These are phyloP conservation scores for Colletotrichum brevisporum DNA, from an alignment of 2,329 filamentous ascomycete genomes.

Conservation along the genomic window DNA sequence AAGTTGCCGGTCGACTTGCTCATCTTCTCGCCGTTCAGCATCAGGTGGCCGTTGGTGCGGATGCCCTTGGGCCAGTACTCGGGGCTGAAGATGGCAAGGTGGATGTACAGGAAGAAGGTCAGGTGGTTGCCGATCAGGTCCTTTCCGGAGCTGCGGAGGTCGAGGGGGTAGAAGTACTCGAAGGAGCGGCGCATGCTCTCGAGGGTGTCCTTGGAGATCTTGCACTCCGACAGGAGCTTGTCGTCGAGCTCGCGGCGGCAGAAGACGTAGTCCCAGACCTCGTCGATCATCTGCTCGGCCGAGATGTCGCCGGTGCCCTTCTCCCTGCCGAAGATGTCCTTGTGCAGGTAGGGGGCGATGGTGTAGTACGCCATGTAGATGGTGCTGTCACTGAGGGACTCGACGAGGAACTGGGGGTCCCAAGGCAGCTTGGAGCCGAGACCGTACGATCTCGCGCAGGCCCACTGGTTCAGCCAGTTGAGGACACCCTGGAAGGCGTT, in stretches of 20 bases:
- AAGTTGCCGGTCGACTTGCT: constrained; percentile 98
- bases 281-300: constrained; percentile 91
- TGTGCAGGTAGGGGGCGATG: constrained; percentile 77
- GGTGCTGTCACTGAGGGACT: constrained; percentile 91
- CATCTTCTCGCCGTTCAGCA: constrained; percentile 99
- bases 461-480: constrained; percentile 96
- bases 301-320: constrained; percentile 78
- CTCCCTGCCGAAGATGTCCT: constrained; percentile 86
- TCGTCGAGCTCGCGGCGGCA: constrained; percentile 79
- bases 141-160: constrained; percentile 90
- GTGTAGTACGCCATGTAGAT: constrained; percentile 92
- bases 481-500: constrained; percentile 88
- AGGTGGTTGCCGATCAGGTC: constrained; percentile 94
- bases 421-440: constrained; percentile 95
- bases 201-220: constrained; percentile 81
- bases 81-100: constrained; percentile 87
- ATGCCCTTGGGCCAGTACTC: constrained; percentile 91
- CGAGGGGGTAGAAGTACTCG: constrained; percentile 96
- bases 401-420: constrained; percentile 91
- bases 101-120: constrained; percentile 90
- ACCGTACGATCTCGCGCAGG: constrained; percentile 91
- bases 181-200: constrained; percentile 91
- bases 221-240: constrained; percentile 73
- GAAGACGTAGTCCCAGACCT: constrained; percentile 98
- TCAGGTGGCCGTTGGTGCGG: constrained; percentile 91